Percentiles rank a stretch among this genome's conserved stretches.
Conservation (phyloP, 352 stramenopile genomes). For the Thalassiosira oceanica region DNA sequence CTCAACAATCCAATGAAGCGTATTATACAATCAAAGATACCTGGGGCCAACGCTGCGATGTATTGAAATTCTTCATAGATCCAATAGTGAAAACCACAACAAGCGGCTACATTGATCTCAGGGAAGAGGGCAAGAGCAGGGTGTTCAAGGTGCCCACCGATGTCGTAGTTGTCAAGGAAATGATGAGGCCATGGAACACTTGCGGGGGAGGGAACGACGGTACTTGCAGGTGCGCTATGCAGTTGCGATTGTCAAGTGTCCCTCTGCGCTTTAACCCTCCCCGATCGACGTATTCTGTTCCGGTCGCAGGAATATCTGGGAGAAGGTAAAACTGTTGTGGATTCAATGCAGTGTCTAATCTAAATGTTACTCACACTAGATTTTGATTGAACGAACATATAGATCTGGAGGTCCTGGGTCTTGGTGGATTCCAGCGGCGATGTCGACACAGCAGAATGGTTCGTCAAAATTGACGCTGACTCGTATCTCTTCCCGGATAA, state of each 20-base stretch:
- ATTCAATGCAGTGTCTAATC: no score
- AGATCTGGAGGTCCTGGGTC: conserved; percentile 32
- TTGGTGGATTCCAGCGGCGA: conserved; percentile 33
- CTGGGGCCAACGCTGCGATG: conserved; percentile 33
- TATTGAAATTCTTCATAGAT: conserved; percentile 39
- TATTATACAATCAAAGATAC: conserved; percentile 35
- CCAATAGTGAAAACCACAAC: conserved; percentile 26
- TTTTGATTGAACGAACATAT: no score
- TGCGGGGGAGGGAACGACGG: no score
- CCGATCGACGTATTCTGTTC: not conserved
- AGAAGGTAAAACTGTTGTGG: no score
- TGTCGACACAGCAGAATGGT: conserved; percentile 28
- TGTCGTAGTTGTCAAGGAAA: conserved; percentile 25
- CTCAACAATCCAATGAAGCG: not conserved
- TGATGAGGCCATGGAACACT: conserved; percentile 25
- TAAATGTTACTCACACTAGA: no score
- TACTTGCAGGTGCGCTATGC: no score
- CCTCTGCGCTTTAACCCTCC: no score
- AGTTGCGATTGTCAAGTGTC: no score
- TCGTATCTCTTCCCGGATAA: conserved; percentile 40
- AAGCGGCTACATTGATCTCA: conserved; percentile 24
- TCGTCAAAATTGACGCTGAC: conserved; percentile 43
- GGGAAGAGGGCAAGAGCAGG: conserved; percentile 4
- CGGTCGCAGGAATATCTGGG: conserved; percentile 40
- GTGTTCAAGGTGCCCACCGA: conserved; percentile 22